These are phyloP conservation scores for Parafenestella ontariensis DNA, from an alignment of 2,329 filamentous ascomycete species.

Conservation along the genomic window DNA sequence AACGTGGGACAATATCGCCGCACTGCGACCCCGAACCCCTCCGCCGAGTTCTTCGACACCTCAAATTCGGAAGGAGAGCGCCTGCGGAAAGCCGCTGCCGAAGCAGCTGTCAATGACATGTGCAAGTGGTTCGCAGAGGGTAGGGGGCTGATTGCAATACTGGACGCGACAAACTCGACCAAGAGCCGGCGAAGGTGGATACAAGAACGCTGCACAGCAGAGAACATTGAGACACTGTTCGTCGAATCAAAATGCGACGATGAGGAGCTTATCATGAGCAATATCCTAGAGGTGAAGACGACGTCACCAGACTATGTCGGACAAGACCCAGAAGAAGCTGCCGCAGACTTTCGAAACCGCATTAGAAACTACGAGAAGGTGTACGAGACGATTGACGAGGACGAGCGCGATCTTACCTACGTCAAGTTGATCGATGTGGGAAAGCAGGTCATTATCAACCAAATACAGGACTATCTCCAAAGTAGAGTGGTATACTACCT, in stretches of 20 bases:
- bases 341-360: conserved; percentile 88
- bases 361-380: conserved; percentile 98
- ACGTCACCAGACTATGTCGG: conserved; percentile 94
- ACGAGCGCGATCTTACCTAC: conserved; percentile 88
- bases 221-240: conserved; percentile 88
- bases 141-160: conserved; percentile 85
- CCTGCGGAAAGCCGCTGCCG: conserved; percentile 83
- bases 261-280: conserved; percentile 95
- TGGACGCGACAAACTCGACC: conserved; percentile 97
- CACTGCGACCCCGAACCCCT: conserved; percentile 85
- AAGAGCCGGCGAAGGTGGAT: conserved; percentile 92
- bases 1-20: conserved; percentile 97
- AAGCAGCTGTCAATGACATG: conserved; percentile 94
- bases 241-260: conserved; percentile 98
- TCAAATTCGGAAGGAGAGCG: conserved; percentile 90
- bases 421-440: conserved; percentile 98
- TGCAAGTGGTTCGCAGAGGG: conserved; percentile 82
- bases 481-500: conserved; percentile 97
- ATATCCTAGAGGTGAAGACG: conserved; percentile 96
- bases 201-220: conserved; percentile 74
- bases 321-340: conserved; percentile 90
- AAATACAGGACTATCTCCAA: conserved; percentile 95
- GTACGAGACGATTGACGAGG: conserved; percentile 90
- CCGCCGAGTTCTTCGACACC: conserved; percentile 94
- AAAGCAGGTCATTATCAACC: conserved; percentile 96